phyloP scores from a whole-genome alignment of 495 filamentous ascomycete genomes.

The Talaromyces wortmannii region DNA sequence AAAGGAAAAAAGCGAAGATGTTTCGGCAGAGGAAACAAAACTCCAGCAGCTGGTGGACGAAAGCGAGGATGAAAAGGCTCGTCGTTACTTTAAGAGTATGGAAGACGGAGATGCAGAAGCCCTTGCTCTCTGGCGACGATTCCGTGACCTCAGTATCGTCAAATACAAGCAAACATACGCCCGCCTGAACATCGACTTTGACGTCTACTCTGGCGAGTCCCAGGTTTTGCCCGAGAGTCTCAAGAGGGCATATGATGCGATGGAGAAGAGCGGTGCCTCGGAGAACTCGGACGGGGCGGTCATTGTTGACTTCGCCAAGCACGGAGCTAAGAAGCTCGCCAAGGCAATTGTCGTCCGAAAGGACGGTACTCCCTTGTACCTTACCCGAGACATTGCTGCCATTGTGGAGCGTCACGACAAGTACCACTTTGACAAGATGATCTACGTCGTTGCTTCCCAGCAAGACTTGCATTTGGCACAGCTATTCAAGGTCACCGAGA shows the following conservation, averaged over 20 bases:
- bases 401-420: constrained; percentile 54
- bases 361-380: constrained; percentile 62
- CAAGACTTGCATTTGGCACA: constrained; percentile 68
- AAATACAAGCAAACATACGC: constrained; percentile 79
- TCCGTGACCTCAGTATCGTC: constrained; percentile 82
- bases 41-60: constrained; percentile 44
- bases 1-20: constrained; percentile 43
- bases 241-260: constrained; percentile 50
- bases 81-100: constrained; percentile 89
- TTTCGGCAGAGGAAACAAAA: constrained; percentile 38
- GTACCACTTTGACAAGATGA: constrained; percentile 68
- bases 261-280: constrained; percentile 67
- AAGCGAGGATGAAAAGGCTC: constrained; percentile 57
- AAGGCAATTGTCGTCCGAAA: constrained; percentile 62
- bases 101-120: constrained; percentile 72
- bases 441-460: constrained; percentile 66
- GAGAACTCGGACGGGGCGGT: constrained; percentile 83
- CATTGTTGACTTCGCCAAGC: constrained; percentile 81
- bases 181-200: constrained; percentile 84
- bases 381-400: constrained; percentile 68
- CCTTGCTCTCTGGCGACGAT: constrained; percentile 75
- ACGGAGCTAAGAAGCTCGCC: constrained; percentile 59
- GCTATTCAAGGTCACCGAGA: constrained; percentile 63
- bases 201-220: constrained; percentile 93
- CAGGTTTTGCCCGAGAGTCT: constrained; percentile 81